Evolutionary conservation across 108 stramenopile species (phyloP).

Genomic region (Skeletonema costatum): DNA sequence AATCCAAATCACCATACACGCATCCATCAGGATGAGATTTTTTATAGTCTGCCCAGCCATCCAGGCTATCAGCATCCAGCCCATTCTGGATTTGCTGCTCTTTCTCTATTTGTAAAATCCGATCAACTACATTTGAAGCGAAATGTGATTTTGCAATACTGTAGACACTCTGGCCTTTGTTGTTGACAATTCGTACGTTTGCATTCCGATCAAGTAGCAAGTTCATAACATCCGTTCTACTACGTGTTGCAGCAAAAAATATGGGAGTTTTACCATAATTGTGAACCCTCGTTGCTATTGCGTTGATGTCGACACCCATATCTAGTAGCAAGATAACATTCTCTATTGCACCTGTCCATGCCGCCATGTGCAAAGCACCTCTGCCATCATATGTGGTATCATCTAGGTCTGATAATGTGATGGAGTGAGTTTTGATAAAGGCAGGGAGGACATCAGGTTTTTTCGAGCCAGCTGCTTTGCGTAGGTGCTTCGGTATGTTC

Average conservation of each 20-base stretch:
- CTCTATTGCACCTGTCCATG: conserved; percentile 70
- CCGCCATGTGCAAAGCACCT: conserved; percentile 72
- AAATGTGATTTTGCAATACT: conserved; percentile 63
- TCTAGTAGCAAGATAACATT: conserved; percentile 59
- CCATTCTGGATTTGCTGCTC: conserved; percentile 13
- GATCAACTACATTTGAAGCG: conserved; percentile 12
- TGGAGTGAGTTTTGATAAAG: conserved; percentile 10
- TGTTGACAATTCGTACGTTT: conserved; percentile 78
- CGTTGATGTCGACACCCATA: conserved; percentile 54
- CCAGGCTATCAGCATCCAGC: not conserved
- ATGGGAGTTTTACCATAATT: conserved; percentile 87
- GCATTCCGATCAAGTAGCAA: conserved; percentile 51
- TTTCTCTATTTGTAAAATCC: conserved; percentile 27
- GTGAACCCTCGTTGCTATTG: conserved; percentile 50
- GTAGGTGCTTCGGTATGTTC: conserved; percentile 30
- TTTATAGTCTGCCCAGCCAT: conserved; percentile 65
- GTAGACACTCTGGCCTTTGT: conserved; percentile 83
- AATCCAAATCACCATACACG: conserved; percentile 80
- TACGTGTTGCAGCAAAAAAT: conserved; percentile 78
- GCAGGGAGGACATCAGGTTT: conserved; percentile 23
- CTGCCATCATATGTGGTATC: conserved; percentile 48
- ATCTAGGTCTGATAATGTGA: conserved; percentile 18
- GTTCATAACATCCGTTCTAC: conserved; percentile 61
- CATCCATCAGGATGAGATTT: conserved; percentile 64
- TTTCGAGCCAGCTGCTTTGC: conserved; percentile 27